phyloP scores from a whole-genome alignment of 2,329 filamentous ascomycete species.

The Neonectria neomacrospora region DNA sequence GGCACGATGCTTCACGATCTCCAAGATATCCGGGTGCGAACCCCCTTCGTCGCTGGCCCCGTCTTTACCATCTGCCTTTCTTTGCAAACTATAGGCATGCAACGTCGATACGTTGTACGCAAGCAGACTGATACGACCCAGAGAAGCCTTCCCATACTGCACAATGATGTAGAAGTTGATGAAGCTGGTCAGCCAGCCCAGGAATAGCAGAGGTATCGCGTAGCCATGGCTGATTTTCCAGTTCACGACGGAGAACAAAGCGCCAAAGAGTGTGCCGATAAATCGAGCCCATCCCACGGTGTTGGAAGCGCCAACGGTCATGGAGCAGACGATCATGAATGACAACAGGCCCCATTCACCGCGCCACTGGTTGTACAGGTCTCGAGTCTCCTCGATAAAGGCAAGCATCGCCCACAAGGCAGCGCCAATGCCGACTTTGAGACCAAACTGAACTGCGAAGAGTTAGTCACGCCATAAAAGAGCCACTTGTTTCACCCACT shows the following conservation, averaged over 20 bases:
- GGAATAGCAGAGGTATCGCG: slow-evolving; percentile 76
- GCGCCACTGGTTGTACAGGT: slow-evolving; percentile 86
- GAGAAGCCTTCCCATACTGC: slow-evolving; percentile 83
- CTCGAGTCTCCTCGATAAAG: slow-evolving; percentile 81
- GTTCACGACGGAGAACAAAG: slow-evolving; percentile 76
- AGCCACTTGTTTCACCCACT: slow-evolving; percentile 52
- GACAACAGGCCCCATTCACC: slow-evolving; percentile 97
- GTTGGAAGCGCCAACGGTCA: slow-evolving; percentile 98
- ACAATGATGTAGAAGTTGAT: slow-evolving; percentile 92
- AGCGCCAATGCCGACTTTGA: slow-evolving; percentile 93
- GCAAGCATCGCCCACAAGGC: slow-evolving; percentile 89
- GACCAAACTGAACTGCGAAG: slow-evolving; percentile 72
- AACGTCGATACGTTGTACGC: slow-evolving; percentile 96
- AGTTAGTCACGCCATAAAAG: slow-evolving; percentile 55
- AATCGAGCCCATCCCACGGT: slow-evolving; percentile 90
- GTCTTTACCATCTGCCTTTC: slow-evolving; percentile 72
- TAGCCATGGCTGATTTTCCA: slow-evolving; percentile 84
- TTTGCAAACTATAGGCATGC: slow-evolving; percentile 89
- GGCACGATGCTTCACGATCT: slow-evolving; percentile 88
- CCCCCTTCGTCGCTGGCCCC: slow-evolving; percentile 89
- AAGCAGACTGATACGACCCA: slow-evolving; percentile 92
- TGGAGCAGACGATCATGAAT: slow-evolving; percentile 98
- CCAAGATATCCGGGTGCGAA: slow-evolving; percentile 81
- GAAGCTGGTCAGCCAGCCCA: slow-evolving; percentile 84
- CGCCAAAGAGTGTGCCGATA: slow-evolving; percentile 85